Evolutionary conservation across 1,139 yeast genomes (phyloP).

Genomic region (Yamadazyma triangularis): DNA sequence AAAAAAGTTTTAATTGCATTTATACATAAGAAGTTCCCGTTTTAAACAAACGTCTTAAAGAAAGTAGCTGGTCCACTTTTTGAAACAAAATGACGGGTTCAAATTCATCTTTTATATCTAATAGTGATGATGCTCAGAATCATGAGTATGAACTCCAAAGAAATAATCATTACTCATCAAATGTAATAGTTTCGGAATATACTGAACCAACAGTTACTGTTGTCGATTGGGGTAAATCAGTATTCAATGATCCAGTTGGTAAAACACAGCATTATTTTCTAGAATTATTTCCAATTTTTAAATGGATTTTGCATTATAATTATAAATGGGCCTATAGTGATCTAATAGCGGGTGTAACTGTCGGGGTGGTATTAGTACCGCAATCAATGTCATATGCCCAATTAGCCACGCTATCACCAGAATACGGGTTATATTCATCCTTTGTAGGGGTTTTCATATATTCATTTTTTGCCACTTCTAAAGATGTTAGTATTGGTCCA

Average conservation of each 20-base stretch:
- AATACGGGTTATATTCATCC: constrained; percentile 87
- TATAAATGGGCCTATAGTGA: constrained; percentile 76
- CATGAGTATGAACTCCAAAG: constrained; percentile 8
- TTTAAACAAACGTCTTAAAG: no score
- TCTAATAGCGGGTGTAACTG: constrained; percentile 87
- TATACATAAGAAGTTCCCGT: no score
- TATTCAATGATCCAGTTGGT: constrained; percentile 37
- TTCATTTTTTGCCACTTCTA: constrained; percentile 89
- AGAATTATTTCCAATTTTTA: constrained; percentile 72
- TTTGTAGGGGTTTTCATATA: constrained; percentile 89
- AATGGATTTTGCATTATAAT: constrained; percentile 85
- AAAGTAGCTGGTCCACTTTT: no score
- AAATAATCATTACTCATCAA: constrained; percentile 1
- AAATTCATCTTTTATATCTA: background rate
- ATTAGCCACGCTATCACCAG: constrained; percentile 75
- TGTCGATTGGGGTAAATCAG: constrained; percentile 38
- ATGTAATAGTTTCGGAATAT: constrained; percentile 31
- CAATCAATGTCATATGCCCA: constrained; percentile 95
- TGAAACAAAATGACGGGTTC: no score
- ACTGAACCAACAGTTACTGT: constrained; percentile 40
- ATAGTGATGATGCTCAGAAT: constrained; percentile 1
- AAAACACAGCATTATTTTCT: constrained; percentile 42
- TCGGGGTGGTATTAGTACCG: constrained; percentile 89
- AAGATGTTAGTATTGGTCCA: constrained; percentile 95
- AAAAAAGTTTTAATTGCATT: background rate